Evolutionary conservation across 768 basidiomycete species (phyloP).

Genomic region (Clitopilus passeckerianus): DNA sequence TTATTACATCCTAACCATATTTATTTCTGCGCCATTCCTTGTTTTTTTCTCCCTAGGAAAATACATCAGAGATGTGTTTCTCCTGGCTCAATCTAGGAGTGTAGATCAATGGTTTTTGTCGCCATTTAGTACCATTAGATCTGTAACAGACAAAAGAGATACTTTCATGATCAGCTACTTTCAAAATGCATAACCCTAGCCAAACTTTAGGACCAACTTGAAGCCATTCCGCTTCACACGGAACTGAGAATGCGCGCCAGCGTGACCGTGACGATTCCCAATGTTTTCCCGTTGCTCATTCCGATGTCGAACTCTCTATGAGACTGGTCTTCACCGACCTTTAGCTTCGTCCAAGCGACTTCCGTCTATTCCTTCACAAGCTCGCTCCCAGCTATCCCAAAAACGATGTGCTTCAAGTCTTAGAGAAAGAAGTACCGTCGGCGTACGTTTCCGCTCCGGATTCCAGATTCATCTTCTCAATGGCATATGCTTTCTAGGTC

Average conservation of each 20-base stretch:
- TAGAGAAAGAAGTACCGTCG: constrained; percentile 27
- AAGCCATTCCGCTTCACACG: neutral
- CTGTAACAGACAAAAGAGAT: no score
- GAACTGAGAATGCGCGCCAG: neutral
- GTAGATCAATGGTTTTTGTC: no score
- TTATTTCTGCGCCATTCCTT: no score
- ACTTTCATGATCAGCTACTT: no score
- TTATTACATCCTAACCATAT: no score
- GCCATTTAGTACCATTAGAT: no score
- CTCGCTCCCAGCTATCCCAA: neutral
- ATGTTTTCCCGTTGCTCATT: constrained; percentile 11
- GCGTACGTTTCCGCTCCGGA: constrained; percentile 3
- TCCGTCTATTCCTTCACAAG: neutral
- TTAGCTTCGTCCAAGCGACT: neutral
- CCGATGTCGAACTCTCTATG: constrained; percentile 7
- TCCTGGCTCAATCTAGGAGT: no score
- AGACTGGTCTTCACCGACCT: neutral
- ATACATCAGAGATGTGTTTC: no score
- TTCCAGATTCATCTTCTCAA: neutral
- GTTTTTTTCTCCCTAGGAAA: no score
- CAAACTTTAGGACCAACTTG: no score
- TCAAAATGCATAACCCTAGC: no score
- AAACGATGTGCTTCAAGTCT: constrained; percentile 20
- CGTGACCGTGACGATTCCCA: neutral
- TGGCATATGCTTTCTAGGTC: constrained; percentile 45